phyloP scores from a whole-genome alignment of 2,329 filamentous ascomycete genomes.

The Chaetomium olivaceum region DNA sequence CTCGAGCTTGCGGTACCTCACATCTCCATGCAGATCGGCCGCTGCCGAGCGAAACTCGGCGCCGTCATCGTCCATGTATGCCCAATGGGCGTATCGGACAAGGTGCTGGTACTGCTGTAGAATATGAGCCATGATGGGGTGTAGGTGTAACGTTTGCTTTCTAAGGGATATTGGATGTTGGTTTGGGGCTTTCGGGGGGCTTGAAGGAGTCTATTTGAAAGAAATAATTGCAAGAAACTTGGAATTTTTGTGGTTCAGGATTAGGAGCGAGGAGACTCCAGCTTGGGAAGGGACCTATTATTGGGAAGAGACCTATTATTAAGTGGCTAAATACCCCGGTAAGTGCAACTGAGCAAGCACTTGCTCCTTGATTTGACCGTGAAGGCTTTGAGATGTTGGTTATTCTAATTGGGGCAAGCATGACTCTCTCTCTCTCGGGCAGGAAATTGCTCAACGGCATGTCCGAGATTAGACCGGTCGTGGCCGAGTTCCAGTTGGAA shows the following conservation, averaged over 20 bases:
- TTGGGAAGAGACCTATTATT: neutral
- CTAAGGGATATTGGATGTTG: neutral
- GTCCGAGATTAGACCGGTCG: too few relatives aligned
- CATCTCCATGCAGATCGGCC: slow-evolving; percentile 6
- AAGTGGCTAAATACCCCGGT: too few relatives aligned
- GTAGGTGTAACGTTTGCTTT: neutral
- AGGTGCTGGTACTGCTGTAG: slow-evolving; percentile 16
- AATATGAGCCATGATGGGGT: slow-evolving; percentile 5
- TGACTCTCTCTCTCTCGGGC: too few relatives aligned
- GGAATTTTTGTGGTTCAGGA: neutral
- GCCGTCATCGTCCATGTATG: slow-evolving; percentile 19
- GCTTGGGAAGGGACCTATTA: neutral
- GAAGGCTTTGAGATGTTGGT: too few relatives aligned
- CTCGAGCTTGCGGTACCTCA: slow-evolving; percentile 14
- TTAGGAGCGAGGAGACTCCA: neutral
- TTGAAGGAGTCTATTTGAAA: neutral
- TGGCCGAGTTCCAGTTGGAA: too few relatives aligned
- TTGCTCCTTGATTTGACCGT: too few relatives aligned
- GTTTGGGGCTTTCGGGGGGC: neutral
- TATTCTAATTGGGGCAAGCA: too few relatives aligned
- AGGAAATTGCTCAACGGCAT: too few relatives aligned
- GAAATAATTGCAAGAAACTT: neutral
- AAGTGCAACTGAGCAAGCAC: too few relatives aligned
- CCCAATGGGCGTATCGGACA: slow-evolving; percentile 18
- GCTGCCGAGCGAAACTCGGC: slow-evolving; percentile 16